Base-by-base conservation (phyloP, 2,329 filamentous ascomycete genomes). In the Geosmithia flava region DNA sequence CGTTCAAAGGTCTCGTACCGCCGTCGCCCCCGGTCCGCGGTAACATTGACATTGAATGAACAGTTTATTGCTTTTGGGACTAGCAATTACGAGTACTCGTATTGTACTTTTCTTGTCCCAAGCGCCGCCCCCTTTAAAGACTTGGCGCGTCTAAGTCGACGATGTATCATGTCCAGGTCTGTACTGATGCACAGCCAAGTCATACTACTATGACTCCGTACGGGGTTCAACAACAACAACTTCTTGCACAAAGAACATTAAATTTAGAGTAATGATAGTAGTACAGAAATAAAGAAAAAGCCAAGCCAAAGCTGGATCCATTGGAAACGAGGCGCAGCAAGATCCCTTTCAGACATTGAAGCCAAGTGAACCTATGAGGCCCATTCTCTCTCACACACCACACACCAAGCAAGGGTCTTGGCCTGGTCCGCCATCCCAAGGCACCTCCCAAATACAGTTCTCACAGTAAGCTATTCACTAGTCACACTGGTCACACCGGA, bases 321-420 rank as follows among this genome's bases (percentile, higher is more conserved):
- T 27, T 8, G 23, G 23, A 19, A 37, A n/a, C 33, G 45, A 47
- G 45, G 45, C 45, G 45, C 45, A 47, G 45, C 45, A 47, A 30
- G 8, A 15, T 37, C 27, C 33, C n/a, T 23, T 17, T n/a, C 17
- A 43, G 7, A 17, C 29, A 19, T 39, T 7, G 16, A 15, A 17
- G 29, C 17, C 29, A 46, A 6, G 13, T 46, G 15, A 30, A 44
- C 6, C 19, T n/a, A n/a, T n/a, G n/a, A n/a, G n/a, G n/a, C n/a
- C n/a, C n/a, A n/a, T n/a, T n/a, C n/a, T n/a, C n/a, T n/a, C n/a
- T n/a, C n/a, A n/a, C n/a, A n/a, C n/a, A n/a, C n/a, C n/a, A n/a
- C n/a, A 39, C 33, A 39, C 8, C 8, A 39, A 39, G 33, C 8
- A 8, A 39, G 8, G 39, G 39, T 42, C 7, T n/a, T n/a, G n/a